phyloP scores from a whole-genome alignment of 495 filamentous ascomycete genomes.

The Penicillium mononematosum region DNA sequence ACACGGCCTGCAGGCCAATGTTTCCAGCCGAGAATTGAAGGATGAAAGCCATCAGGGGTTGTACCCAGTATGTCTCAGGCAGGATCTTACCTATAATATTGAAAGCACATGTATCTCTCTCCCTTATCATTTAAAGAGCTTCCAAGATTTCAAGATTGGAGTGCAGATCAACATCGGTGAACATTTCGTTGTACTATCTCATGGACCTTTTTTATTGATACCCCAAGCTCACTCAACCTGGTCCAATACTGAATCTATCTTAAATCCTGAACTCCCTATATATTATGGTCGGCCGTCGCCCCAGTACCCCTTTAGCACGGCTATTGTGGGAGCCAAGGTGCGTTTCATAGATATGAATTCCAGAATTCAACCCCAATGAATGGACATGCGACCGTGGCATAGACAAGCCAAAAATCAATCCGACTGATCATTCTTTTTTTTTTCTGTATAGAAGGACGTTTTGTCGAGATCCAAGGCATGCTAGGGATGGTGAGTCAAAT shows the following conservation, averaged over 20 bases:
- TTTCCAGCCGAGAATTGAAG: constrained; percentile 1
- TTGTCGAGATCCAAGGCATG: constrained; percentile 24
- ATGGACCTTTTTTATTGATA: background rate
- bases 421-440: background rate
- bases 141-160: background rate
- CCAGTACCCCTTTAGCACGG: constrained; percentile 31
- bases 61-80: background rate
- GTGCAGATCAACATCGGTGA: constrained; percentile 9
- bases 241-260: background rate
- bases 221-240: background rate
- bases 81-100: background rate
- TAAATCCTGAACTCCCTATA: background rate
- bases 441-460: constrained; percentile 16
- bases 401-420: background rate
- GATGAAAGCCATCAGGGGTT: constrained; percentile 9
- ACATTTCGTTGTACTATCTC: background rate
- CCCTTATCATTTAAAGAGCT: background rate
- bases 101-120: background rate
- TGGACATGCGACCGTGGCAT: constrained; percentile 18
- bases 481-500: constrained; percentile 35
- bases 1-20: constrained; percentile 11
- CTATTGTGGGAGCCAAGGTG: constrained; percentile 41
- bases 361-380: background rate
- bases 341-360: constrained; percentile 14
- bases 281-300: constrained; percentile 16